Conservation (phyloP, 139 green algal species). For the Edaphochlamys debaryana region DNA sequence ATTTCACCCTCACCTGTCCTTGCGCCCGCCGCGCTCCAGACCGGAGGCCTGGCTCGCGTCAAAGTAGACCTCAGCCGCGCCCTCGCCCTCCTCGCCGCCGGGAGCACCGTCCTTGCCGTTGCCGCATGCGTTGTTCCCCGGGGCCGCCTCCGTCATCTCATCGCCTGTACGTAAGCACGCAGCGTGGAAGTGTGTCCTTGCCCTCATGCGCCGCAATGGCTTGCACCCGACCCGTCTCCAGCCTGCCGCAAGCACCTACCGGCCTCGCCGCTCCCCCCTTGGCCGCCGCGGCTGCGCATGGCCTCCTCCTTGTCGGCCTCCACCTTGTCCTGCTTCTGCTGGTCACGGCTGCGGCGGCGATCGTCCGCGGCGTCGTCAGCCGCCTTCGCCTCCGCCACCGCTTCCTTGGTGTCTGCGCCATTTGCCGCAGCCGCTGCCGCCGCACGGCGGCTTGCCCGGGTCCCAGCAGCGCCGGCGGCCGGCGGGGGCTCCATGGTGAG, state of each 20-base stretch:
- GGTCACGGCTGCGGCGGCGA: neutral
- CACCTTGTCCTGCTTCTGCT: neutral
- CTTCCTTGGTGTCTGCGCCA: neutral
- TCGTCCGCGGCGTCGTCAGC: neutral
- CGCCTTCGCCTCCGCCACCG: neutral
- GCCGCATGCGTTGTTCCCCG: neutral
- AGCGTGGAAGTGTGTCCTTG: neutral
- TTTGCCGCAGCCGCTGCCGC: neutral
- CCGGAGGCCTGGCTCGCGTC: conserved; percentile 38
- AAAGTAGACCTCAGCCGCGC: conserved; percentile 24
- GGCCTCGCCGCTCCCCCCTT: neutral
- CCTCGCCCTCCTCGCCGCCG: neutral
- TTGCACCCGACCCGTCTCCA: no score
- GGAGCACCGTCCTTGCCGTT: neutral
- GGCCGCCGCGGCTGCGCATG: neutral
- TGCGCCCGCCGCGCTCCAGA: neutral
- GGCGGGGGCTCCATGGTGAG: neutral
- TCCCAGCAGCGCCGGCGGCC: neutral
- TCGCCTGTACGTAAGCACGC: neutral
- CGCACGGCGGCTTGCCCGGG: no score
- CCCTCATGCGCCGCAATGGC: no score
- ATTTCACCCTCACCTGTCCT: neutral
- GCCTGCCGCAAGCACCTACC: neutral
- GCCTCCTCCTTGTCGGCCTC: neutral
- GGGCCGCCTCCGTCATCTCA: neutral